A percentile compares a stretch with the other conserved stretches of the same genome.
These are phyloP conservation scores for Blastobotrys indianensis DNA, from an alignment of 1,139 yeast species.

Conservation along the genomic window DNA sequence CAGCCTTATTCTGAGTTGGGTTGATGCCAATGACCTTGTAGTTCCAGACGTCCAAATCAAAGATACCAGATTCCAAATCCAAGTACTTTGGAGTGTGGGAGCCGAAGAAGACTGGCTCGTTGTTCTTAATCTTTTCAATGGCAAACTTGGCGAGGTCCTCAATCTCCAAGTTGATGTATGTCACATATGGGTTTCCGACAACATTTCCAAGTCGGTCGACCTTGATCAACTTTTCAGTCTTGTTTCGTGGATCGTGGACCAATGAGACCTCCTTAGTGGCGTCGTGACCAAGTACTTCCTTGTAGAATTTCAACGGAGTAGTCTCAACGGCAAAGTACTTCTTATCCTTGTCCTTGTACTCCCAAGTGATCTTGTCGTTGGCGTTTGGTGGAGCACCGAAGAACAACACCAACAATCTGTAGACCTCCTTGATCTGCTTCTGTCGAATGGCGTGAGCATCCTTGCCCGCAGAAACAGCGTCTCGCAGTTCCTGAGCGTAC, in stretches of 20 bases:
- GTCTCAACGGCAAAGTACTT: conserved; percentile 48
- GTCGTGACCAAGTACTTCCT: conserved; percentile 48
- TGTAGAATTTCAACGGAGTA: conserved; percentile 60
- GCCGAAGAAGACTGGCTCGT: conserved; percentile 75
- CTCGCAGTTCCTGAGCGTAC: conserved; percentile 62
- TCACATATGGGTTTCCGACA: conserved; percentile 51
- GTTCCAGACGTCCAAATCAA: conserved; percentile 66
- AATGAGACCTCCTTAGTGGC: conserved; percentile 55
- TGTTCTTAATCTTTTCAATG: conserved; percentile 57
- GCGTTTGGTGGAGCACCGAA: conserved; percentile 78
- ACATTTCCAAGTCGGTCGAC: conserved; percentile 73
- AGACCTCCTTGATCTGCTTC: conserved; percentile 54
- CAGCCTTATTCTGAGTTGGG: conserved; percentile 51
- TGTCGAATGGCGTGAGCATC: conserved; percentile 36
- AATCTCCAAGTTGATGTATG: conserved; percentile 62
- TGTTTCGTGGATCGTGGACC: conserved; percentile 76
- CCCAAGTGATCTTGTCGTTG: conserved; percentile 62
- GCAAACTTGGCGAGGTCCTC: conserved; percentile 54
- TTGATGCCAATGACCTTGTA: conserved; percentile 58
- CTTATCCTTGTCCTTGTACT: conserved; percentile 66
- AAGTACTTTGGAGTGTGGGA: conserved; percentile 72
- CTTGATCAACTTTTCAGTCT: conserved; percentile 53
- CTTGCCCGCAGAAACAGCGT: conserved; percentile 33
- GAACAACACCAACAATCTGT: conserved; percentile 56
- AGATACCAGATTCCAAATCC: conserved; percentile 56